Percentiles rank a stretch among this genome's conserved stretches.
phyloP scores from a whole-genome alignment of 139 green algal species.

The Micractinium conductrix region DNA sequence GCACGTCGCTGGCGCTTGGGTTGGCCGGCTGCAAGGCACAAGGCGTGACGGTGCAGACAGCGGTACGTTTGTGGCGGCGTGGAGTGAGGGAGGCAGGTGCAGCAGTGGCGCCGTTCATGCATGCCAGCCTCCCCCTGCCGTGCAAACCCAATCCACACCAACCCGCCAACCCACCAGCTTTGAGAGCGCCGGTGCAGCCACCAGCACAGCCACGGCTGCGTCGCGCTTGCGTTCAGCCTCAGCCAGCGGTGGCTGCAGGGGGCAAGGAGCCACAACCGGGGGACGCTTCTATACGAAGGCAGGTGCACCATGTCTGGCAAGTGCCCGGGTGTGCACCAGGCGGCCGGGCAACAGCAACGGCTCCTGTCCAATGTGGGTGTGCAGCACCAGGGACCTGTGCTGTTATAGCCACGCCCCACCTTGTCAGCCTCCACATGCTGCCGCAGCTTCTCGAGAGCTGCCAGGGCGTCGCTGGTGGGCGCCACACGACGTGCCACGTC shows the following conservation, averaged over 20 bases:
- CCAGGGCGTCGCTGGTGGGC: neutral
- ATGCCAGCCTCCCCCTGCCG: neutral
- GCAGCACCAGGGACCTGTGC: too few relatives aligned
- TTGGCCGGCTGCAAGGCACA: conserved; percentile 6
- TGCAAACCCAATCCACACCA: neutral
- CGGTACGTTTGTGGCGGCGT: too few relatives aligned
- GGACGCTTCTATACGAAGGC: too few relatives aligned
- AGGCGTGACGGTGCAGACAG: neutral
- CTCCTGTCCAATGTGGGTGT: too few relatives aligned
- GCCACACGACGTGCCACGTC: neutral
- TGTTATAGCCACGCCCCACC: conserved; percentile 11
- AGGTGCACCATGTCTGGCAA: too few relatives aligned
- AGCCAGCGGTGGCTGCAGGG: conserved; percentile 13
- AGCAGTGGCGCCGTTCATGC: neutral
- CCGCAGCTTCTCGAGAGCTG: neutral
- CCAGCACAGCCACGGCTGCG: neutral
- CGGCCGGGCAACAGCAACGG: too few relatives aligned
- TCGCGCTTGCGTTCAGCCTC: neutral
- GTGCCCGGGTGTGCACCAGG: too few relatives aligned
- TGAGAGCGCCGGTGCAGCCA: neutral
- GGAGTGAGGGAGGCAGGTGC: too few relatives aligned
- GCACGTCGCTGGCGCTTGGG: neutral
- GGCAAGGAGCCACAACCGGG: too few relatives aligned
- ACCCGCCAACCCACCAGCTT: neutral
- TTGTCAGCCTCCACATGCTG: neutral